These are phyloP conservation scores for Blastocystis hominis DNA, from an alignment of 352 stramenopile species.

Conservation along the genomic window DNA sequence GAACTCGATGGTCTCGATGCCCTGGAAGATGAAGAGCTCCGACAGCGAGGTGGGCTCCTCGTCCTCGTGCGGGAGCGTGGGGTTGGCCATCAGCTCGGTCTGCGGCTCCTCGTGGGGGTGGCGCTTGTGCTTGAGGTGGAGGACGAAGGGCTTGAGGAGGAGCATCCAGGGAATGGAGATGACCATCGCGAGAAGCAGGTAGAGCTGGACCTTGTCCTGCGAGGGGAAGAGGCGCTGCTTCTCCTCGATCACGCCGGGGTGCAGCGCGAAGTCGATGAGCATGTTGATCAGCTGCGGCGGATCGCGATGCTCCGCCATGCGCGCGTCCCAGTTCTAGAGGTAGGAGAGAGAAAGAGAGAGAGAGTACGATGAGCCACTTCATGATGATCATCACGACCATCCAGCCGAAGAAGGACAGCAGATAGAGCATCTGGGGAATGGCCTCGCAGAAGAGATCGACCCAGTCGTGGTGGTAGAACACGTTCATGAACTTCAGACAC, in stretches of 20 bases:
- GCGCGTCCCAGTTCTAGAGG: slow-evolving; percentile 81
- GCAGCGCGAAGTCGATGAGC: slow-evolving; percentile 94
- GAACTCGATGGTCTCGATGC: slow-evolving; percentile 93
- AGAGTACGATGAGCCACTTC: slow-evolving; percentile 85
- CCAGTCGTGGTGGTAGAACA: slow-evolving; percentile 83
- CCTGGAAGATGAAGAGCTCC: slow-evolving; percentile 95
- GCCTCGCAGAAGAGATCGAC: slow-evolving; percentile 92
- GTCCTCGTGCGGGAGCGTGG: slow-evolving; percentile 63
- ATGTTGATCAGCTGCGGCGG: slow-evolving; percentile 92
- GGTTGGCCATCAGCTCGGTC: slow-evolving; percentile 60
- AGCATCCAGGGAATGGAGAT: slow-evolving; percentile 89
- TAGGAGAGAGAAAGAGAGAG: background rate
- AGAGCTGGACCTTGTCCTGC: slow-evolving; percentile 68
- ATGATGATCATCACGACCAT: slow-evolving; percentile 96
- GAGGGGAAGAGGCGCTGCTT: background rate
- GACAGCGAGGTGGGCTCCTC: slow-evolving; percentile 81
- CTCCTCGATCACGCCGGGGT: slow-evolving; percentile 81
- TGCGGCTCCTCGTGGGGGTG: slow-evolving; percentile 64
- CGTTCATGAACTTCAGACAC: slow-evolving; percentile 85
- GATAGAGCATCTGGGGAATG: slow-evolving; percentile 89
- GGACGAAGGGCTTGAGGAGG: slow-evolving; percentile 80
- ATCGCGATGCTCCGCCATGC: slow-evolving; percentile 74
- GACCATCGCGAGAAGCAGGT: slow-evolving; percentile 83
- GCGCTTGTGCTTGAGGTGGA: slow-evolving; percentile 76
- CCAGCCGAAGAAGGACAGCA: slow-evolving; percentile 91